Evolutionary conservation across 225 moss, liverwort and hornwort species (phyloP), one percentile per base, ranked within the genome.

Genomic region (Physcomitrium patens): DNA sequence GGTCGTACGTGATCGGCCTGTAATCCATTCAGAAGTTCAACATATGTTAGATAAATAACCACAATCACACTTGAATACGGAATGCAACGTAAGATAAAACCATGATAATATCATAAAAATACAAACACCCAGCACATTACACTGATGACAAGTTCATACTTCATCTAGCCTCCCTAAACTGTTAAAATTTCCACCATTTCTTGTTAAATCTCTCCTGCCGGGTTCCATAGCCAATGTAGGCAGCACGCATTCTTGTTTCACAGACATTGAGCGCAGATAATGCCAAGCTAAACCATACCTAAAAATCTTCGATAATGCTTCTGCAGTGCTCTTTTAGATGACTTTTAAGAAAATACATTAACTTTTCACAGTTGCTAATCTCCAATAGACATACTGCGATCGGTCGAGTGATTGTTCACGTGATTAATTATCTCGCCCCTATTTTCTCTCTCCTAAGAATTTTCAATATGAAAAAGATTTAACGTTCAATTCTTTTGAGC

Each of bases 1-100:
- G 89, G 50, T 84, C 84, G 65, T 99, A 99, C 14, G 86, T 77
- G 31, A 87, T 60, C 37, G 53, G 71, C 74, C 94, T 94, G 90
- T 8, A 50, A 79, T 68, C 71, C 67, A 63, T 62, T 62, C 60
- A 65, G 19, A 78, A 43, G 20, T 43, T 15, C 46, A 43, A 70
- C 31, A 73, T 31, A 27, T 2, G 22, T 49, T 70, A 67, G 41
- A 69, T 0, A 54, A n/a, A 59, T 19, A 20, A 42, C 27, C 55
- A 57, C 42, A 14, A 62, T n/a, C 63, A 65, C 10, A 59, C 61
- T 43, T 43, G 49, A 56, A 9, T 41, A 46, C 26, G 61, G 47
- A 74, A 1, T 10, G 45, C 17, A 60, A 69, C 59, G 23, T 23
- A 45, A 20, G 48, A 62, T 27, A 73, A 10, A 56, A 46, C 14